Evolutionary conservation across 2,329 filamentous ascomycete genomes (phyloP), one percentile per base, ranked within the genome.

Genomic region (Blastomyces gilchristii): DNA sequence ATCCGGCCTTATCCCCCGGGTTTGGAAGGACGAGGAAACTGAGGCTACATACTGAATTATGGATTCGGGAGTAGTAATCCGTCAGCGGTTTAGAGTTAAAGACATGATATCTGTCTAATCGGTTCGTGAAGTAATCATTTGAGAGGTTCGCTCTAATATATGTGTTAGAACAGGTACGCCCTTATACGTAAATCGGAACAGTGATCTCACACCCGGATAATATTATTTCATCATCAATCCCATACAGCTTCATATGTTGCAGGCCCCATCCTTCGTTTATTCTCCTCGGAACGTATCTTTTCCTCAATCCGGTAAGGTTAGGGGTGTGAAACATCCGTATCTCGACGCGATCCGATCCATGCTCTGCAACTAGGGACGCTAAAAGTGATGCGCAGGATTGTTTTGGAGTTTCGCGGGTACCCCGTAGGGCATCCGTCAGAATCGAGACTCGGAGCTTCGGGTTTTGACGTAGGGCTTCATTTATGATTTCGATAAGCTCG

Each of bases 191-290:
- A 25, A 39, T 37, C 52, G 54, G 11, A 11, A 25, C 45, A 62
- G 31, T 57, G 59, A 62, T 25, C 60, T 62, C 79, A 66, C 82
- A 90, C 85, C 91, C 92, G 8, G 92, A 96, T 70, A 99, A 85
- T 67, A 99, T 93, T 63, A 99, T 88, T 74, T 96, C 91, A 71
- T 99, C 91, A 70, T 99, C 94, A 28, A 96, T 80, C 0, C 94
- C 94, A 69, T 99, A 99, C 0, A 99, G 81, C 81, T 99, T 99
- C 93, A 99, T 99, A 73, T 99, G 94, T 73, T 99, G 94, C 65
- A 99, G 77, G 0, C 94, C 94, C 94, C 94, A 99, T 22, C 94
- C 94, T 77, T 99, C 94, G 69, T 99, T 99, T 73, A 99, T 93
- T 25, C 94, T 83, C 72, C 85, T 90, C 0, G 94, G 94, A 1